These are phyloP conservation scores for Dicorynia guianensis DNA, from an alignment of 306 rosid genomes.

Conservation along the genomic window DNA sequence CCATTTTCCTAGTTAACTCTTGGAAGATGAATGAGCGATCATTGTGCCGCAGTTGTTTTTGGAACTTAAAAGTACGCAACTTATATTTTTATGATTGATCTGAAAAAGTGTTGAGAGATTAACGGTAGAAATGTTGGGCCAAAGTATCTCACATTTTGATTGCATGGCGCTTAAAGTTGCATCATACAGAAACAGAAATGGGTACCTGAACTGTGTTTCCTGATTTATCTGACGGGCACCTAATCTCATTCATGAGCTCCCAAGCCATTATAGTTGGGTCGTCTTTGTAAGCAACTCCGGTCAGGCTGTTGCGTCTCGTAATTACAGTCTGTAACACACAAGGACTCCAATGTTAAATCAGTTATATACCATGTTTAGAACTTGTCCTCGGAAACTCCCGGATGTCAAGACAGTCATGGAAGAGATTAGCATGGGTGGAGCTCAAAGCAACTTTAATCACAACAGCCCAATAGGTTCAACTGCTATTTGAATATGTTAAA, in stretches of 20 bases:
- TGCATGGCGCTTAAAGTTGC: too few species aligned
- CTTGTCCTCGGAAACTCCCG: not conserved
- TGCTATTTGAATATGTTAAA: too few species aligned
- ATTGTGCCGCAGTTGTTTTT: too few species aligned
- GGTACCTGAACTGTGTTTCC: slow-evolving; percentile 81
- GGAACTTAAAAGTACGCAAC: too few species aligned
- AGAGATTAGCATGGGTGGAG: not conserved
- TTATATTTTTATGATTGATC: too few species aligned
- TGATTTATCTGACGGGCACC: slow-evolving; percentile 80
- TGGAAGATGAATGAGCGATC: too few species aligned
- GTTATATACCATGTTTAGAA: not conserved
- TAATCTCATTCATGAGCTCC: slow-evolving; percentile 95
- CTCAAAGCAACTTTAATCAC: slow-evolving; percentile 6
- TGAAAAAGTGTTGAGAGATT: too few species aligned
- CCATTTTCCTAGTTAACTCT: too few species aligned
- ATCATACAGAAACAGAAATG: not conserved
- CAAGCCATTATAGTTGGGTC: slow-evolving; percentile 98
- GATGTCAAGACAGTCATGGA: not conserved
- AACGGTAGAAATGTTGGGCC: too few species aligned
- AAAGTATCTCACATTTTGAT: too few species aligned
- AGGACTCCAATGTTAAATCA: not conserved
- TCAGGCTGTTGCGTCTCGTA: slow-evolving; percentile 75
- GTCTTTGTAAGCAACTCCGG: slow-evolving; percentile 81
- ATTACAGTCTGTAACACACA: slow-evolving; percentile 57
- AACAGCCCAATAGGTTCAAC: not conserved